Conservation (phyloP, 371 early-diverging fungal genomes). For the Rhizopus delemar region DNA sequence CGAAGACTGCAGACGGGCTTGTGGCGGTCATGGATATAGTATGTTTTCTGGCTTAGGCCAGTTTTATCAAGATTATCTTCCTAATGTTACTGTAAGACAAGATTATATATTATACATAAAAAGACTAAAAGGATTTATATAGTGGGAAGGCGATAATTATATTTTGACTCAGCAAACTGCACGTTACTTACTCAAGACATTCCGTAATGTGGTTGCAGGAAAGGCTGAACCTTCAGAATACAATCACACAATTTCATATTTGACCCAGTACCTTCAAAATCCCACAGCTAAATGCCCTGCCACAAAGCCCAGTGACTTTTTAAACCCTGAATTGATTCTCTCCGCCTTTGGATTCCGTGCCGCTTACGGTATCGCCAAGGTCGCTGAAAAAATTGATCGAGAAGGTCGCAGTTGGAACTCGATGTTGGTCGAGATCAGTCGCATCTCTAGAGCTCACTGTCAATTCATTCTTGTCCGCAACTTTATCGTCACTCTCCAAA, state of each 20-base stretch:
- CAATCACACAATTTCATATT: conserved; percentile 55
- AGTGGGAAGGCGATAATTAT: conserved; percentile 80
- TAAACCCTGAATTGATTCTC: conserved; percentile 62
- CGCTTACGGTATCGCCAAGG: conserved; percentile 55
- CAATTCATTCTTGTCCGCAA: conserved; percentile 64
- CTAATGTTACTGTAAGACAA: conserved; percentile 56
- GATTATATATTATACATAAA: background rate
- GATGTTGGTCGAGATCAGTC: conserved; percentile 64
- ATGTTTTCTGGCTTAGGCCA: conserved; percentile 74
- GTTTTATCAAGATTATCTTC: conserved; percentile 64
- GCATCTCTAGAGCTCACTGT: conserved; percentile 68
- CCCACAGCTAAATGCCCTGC: conserved; percentile 60
- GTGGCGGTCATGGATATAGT: conserved; percentile 85
- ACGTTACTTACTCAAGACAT: conserved; percentile 66
- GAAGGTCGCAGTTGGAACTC: conserved; percentile 67
- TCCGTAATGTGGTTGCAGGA: conserved; percentile 52
- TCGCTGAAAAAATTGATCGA: conserved; percentile 57
- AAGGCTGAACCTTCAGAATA: conserved; percentile 50
- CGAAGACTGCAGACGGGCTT: conserved; percentile 73
- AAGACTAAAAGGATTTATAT: background rate
- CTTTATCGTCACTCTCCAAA: conserved; percentile 55
- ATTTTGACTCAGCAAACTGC: conserved; percentile 75
- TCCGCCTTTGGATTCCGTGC: conserved; percentile 72
- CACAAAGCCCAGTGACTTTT: conserved; percentile 46
- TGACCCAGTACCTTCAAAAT: conserved; percentile 51